A percentile compares a stretch with the other conserved stretches of the same genome.
Evolutionary conservation across 2,329 filamentous ascomycete genomes (phyloP).

Genomic region (Cordyceps cicadae): DNA sequence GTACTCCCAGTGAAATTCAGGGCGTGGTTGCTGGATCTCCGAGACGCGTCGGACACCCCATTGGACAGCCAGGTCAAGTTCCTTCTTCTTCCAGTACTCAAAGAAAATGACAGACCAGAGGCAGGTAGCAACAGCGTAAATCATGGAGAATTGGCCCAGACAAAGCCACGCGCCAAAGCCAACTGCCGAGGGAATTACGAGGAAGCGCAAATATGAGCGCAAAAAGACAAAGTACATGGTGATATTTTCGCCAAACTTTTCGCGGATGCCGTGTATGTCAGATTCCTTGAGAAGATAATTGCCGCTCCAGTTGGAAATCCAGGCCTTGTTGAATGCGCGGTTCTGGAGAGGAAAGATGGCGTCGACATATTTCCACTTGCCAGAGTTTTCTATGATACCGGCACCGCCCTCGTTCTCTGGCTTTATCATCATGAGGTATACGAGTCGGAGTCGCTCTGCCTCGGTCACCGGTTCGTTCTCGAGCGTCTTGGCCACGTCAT

Average conservation of each 20-base stretch:
- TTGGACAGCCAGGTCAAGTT: constrained; percentile 73
- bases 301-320: constrained; percentile 67
- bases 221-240: constrained; percentile 95
- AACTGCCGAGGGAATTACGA: constrained; percentile 72
- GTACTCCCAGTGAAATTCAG: constrained; percentile 71
- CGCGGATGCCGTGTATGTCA: constrained; percentile 65
- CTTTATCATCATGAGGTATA: constrained; percentile 77
- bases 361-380: constrained; percentile 64
- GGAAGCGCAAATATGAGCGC: constrained; percentile 79
- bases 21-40: constrained; percentile 66
- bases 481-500: constrained; percentile 60
- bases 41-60: constrained; percentile 87
- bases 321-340: constrained; percentile 62
- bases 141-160: constrained; percentile 73
- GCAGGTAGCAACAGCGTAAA: constrained; percentile 70
- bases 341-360: constrained; percentile 76
- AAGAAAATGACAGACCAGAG: constrained; percentile 88
- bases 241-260: constrained; percentile 73
- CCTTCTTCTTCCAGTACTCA: constrained; percentile 93
- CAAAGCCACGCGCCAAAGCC: constrained; percentile 72
- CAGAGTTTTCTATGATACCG: constrained; percentile 60
- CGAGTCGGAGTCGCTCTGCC: constrained; percentile 77
- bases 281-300: constrained; percentile 58
- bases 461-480: constrained; percentile 71
- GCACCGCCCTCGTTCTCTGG: constrained; percentile 68